Evolutionary conservation across 768 basidiomycete genomes (phyloP).

Genomic region (Saitozyma sp.): DNA sequence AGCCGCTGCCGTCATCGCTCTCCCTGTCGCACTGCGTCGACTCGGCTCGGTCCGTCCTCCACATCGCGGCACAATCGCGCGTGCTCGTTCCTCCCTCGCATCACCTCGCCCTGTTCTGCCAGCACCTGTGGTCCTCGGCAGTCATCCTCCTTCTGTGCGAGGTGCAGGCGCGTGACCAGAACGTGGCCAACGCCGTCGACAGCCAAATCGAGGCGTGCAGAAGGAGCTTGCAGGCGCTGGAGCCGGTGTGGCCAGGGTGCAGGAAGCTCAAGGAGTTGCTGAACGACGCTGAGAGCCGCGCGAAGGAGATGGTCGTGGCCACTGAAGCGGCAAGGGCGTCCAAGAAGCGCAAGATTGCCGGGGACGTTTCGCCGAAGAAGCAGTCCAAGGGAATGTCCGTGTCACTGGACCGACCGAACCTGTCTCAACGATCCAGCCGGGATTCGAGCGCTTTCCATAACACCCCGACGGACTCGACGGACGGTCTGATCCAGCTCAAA

Average conservation of each 20-base stretch:
- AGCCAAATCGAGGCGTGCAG: conserved; percentile 37
- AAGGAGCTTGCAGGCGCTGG: conserved; percentile 30
- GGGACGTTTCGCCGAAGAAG: background rate
- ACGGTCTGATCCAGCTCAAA: background rate
- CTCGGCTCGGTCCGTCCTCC: conserved; percentile 46
- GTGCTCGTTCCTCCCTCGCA: conserved; percentile 44
- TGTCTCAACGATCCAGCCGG: no score
- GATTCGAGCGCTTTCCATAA: no score
- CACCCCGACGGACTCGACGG: no score
- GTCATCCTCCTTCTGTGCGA: conserved; percentile 46
- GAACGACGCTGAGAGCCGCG: conserved; percentile 34
- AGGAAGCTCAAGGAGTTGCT: conserved; percentile 44
- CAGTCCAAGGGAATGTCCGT: background rate
- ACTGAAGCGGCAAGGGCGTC: background rate
- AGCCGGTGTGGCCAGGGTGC: conserved; percentile 48
- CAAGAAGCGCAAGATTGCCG: conserved; percentile 3
- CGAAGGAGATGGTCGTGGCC: conserved; percentile 30
- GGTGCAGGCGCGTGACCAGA: conserved; percentile 43
- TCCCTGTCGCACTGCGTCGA: conserved; percentile 43
- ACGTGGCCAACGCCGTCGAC: conserved; percentile 43
- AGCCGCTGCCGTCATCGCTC: conserved; percentile 38
- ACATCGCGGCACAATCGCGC: conserved; percentile 41
- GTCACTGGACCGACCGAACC: background rate
- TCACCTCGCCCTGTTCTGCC: conserved; percentile 43
- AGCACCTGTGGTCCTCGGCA: conserved; percentile 46